These are phyloP conservation scores for Choanephora cucurbitarum DNA, from an alignment of 371 early-diverging fungal species.

Conservation along the genomic window DNA sequence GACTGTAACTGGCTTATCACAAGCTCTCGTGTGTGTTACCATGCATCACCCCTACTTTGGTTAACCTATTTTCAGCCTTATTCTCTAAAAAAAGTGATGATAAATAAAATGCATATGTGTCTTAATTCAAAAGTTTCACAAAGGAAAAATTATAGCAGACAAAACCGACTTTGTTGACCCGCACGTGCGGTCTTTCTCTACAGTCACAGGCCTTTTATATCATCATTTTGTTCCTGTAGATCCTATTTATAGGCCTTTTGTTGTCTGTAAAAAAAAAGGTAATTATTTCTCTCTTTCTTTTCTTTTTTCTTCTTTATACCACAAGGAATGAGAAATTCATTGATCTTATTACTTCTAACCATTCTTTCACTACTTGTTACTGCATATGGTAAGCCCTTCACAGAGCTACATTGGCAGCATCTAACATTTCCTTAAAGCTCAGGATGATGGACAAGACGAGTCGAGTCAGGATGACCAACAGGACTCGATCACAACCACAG, in stretches of 20 bases:
- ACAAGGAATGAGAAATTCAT: slow-evolving; percentile 4
- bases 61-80: too few species aligned
- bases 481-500: not conserved
- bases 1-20: too few species aligned
- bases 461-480: not conserved
- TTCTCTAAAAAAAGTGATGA: too few species aligned
- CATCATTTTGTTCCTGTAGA: not conserved
- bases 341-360: not conserved
- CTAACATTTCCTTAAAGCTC: not conserved
- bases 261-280: slow-evolving; percentile 1
- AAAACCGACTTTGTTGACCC: not conserved
- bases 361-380: not conserved
- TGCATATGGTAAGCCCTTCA: not conserved
- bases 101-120: too few species aligned
- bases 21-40: too few species aligned
- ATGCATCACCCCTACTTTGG: too few species aligned
- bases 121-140: not conserved
- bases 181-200: slow-evolving; percentile 3
- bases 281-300: slow-evolving; percentile 2
- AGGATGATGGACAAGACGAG: not conserved
- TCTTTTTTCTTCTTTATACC: slow-evolving; percentile 2
- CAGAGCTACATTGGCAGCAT: not conserved
- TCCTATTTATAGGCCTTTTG: not conserved
- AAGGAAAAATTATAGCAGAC: not conserved
- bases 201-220: slow-evolving; percentile 1